Evolutionary conservation across 2,329 filamentous ascomycete genomes (phyloP).

Genomic region (Aciculosporium take): DNA sequence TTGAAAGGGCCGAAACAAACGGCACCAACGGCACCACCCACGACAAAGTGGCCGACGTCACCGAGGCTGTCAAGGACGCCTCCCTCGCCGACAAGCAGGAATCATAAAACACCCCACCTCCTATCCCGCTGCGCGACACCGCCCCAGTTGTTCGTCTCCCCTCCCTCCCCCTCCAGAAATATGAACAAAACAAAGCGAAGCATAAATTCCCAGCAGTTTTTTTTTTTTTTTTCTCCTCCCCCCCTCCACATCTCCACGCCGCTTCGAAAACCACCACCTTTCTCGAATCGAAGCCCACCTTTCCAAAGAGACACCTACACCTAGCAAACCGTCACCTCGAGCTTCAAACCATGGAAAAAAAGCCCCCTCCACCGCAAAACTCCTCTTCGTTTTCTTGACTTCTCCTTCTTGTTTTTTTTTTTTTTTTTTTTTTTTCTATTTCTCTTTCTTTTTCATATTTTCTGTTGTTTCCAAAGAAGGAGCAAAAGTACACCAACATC

Average conservation of each 20-base stretch:
- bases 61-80: conserved; percentile 36
- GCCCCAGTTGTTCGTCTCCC: not conserved
- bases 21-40: conserved; percentile 28
- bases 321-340: too few species aligned
- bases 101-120: conserved; percentile 17
- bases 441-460: too few species aligned
- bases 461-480: too few species aligned
- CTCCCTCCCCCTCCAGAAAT: not conserved
- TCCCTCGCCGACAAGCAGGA: conserved; percentile 39
- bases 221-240: not conserved
- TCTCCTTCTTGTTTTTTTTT: too few species aligned
- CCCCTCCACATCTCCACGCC: not conserved
- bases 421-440: too few species aligned
- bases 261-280: too few species aligned
- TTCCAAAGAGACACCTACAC: too few species aligned
- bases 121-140: too few species aligned
- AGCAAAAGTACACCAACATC: not conserved
- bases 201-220: not conserved
- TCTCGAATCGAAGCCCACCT: too few species aligned
- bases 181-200: not conserved
- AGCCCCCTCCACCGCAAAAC: too few species aligned
- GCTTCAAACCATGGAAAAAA: too few species aligned
- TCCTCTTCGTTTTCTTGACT: too few species aligned
- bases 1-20: conserved; percentile 48
- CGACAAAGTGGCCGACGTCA: conserved; percentile 40